Evolutionary conservation across 805 yeast genomes (phyloP), one percentile per base, ranked within the genome.

Genomic region (Clavispora vitiphila): DNA sequence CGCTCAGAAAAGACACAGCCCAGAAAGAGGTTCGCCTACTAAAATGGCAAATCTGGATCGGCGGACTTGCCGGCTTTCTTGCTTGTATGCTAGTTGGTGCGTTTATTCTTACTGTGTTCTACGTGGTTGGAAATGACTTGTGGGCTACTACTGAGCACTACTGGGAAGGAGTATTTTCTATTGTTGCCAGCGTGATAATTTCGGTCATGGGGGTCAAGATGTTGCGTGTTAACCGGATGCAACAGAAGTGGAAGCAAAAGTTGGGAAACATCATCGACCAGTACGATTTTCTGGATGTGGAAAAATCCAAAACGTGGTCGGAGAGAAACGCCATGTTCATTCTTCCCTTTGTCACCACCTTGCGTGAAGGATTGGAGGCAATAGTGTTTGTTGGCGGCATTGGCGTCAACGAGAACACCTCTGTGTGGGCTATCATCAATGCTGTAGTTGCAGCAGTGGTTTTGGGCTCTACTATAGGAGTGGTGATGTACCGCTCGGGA

Each of bases 321-420:
- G 78, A 79, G 46, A 77, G 74, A 54, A 83, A 87, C 57, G 81
- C 91, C 3, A 65, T 85, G 60, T 86, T 83, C 46, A 69, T 88
- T 26, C 64, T 88, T 31, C 96, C 97, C 1, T 81, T 89, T 54
- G 74, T 89, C 36, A 89, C 97, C 2, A 82, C 95, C 4, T 66
- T 89, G 38, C 76, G 96, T 57, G 96, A 89, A 62, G 96, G 96
- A 1, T 67, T 89, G 40, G 96, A 89, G 61, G 96, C 96, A 0
- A 89, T 89, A 27, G 93, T 89, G 2, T 89, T 89, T 54, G 74
- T 89, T 34, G 96, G 96, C 3, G 97, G 96, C 21, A 81, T 89
- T 34, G 95, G 96, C 62, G 78, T 86, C 44, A 77, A 80, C 26
- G 86, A 80, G 48, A 88, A 91, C 5, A 57, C 78, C 10, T 57